phyloP scores from a whole-genome alignment of 371 early-diverging fungal species.

The Conidiobolus incongruus region DNA sequence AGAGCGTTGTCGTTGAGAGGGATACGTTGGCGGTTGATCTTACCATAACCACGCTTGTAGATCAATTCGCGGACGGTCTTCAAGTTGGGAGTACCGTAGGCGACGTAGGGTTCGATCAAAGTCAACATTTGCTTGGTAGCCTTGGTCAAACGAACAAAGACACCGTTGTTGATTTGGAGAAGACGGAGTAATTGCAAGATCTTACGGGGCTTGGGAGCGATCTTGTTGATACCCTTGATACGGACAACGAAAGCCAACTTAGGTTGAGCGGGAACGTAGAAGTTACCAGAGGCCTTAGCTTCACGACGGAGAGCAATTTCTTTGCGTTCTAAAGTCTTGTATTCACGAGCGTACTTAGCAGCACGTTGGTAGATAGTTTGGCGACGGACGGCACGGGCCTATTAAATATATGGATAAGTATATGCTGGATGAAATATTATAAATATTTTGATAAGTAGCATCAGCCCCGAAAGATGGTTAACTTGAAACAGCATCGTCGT shows the following conservation, averaged over 20 bases:
- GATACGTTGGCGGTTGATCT: conserved; percentile 90
- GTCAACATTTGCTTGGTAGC: conserved; percentile 97
- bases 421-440: background rate
- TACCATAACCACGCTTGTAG: conserved; percentile 99
- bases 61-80: conserved; percentile 97
- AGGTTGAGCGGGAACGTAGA: conserved; percentile 91
- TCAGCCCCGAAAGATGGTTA: conserved; percentile 82
- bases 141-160: conserved; percentile 96
- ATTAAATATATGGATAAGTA: background rate
- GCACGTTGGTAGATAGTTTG: conserved; percentile 95
- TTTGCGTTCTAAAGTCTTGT: conserved; percentile 66
- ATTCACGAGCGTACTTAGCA: conserved; percentile 88
- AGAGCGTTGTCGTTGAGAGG: conserved; percentile 92
- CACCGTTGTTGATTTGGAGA: conserved; percentile 97
- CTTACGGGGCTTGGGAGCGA: conserved; percentile 98
- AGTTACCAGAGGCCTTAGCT: conserved; percentile 78
- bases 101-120: conserved; percentile 92
- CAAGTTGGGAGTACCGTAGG: conserved; percentile 93
- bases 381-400: conserved; percentile 66
- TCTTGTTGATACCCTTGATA: conserved; percentile 94
- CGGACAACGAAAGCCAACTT: conserved; percentile 96
- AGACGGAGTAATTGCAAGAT: conserved; percentile 97
- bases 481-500: conserved; percentile 33
- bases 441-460: conserved; percentile 3
- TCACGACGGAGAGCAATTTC: conserved; percentile 77